These are phyloP conservation scores for Closterium sp. DNA, from an alignment of 139 green algal species.

Conservation along the genomic window DNA sequence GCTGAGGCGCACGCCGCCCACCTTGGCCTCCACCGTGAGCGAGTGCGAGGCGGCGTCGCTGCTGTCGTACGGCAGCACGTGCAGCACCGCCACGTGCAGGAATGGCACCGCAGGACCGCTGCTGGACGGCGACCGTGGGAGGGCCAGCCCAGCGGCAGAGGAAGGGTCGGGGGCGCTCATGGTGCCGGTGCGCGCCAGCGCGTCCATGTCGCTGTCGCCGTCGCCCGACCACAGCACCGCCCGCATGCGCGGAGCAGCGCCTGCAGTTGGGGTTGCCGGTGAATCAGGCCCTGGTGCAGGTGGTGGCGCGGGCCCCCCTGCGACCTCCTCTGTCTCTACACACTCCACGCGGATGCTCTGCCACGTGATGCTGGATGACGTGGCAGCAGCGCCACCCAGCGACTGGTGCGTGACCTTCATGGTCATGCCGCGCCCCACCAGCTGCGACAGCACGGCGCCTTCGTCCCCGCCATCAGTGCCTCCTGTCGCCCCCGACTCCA, in stretches of 20 bases:
- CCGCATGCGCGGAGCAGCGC: background rate
- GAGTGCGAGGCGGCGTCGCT: background rate
- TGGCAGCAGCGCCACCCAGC: slow-evolving; percentile 31
- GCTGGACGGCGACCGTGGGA: background rate
- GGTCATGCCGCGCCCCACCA: slow-evolving; percentile 26
- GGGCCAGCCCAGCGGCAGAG: background rate
- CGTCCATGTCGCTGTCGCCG: background rate
- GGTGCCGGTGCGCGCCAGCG: background rate
- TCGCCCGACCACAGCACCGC: slow-evolving; percentile 19
- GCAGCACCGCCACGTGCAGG: slow-evolving; percentile 21
- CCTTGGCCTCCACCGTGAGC: slow-evolving; percentile 23
- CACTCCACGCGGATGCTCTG: slow-evolving; percentile 43
- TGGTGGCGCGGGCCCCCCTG: background rate
- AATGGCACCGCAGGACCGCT: background rate
- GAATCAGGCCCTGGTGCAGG: background rate
- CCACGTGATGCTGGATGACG: slow-evolving; percentile 24
- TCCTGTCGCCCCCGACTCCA: slow-evolving; percentile 23
- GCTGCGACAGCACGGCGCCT: slow-evolving; percentile 10
- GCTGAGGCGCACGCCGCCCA: slow-evolving; percentile 36
- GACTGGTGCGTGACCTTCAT: slow-evolving; percentile 20
- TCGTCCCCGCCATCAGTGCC: background rate
- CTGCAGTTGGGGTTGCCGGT: background rate
- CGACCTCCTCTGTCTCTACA: slow-evolving; percentile 26
- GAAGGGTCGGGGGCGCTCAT: background rate
- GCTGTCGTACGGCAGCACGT: slow-evolving; percentile 33